These are phyloP conservation scores for Aspergillus carlsbadensis DNA, from an alignment of 495 filamentous ascomycete genomes.

Conservation along the genomic window DNA sequence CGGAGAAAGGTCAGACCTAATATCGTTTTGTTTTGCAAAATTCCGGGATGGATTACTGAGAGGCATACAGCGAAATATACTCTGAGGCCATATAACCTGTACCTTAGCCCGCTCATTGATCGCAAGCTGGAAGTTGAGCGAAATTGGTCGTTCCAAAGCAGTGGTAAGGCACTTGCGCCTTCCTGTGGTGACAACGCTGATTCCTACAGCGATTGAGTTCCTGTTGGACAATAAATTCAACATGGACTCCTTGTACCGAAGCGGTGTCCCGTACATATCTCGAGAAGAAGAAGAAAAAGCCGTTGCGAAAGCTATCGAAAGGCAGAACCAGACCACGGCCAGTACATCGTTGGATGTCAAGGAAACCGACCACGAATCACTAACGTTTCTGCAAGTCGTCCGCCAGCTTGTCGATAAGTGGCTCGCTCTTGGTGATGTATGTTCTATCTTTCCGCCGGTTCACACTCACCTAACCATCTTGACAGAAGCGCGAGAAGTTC, in stretches of 20 bases:
- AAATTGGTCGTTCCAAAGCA: conserved; percentile 51
- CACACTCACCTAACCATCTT: conserved; percentile 2
- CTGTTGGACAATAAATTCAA: conserved; percentile 61
- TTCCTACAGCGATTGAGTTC: conserved; percentile 55
- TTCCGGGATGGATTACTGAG: neutral
- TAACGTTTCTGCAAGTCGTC: conserved; percentile 54
- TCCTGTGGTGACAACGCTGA: conserved; percentile 1
- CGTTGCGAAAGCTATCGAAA: conserved; percentile 22
- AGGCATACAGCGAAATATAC: conserved; percentile 49
- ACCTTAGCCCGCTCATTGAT: conserved; percentile 55
- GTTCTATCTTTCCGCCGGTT: neutral
- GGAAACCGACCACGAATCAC: conserved; percentile 51
- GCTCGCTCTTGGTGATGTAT: conserved; percentile 33
- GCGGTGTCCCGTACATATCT: conserved; percentile 70
- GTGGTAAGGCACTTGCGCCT: conserved; percentile 33
- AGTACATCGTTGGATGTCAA: conserved; percentile 47
- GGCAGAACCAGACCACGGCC: conserved; percentile 31
- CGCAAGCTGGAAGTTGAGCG: conserved; percentile 54
- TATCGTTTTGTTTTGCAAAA: neutral
- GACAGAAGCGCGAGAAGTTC: conserved; percentile 22
- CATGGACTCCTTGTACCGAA: conserved; percentile 53
- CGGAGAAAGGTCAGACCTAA: conserved; percentile 35
- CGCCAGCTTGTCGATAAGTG: conserved; percentile 46
- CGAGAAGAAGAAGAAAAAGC: conserved; percentile 57
- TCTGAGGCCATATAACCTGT: conserved; percentile 68